Conservation (phyloP, 2,329 filamentous ascomycete species). For the Aspergillus eucalypticola region DNA sequence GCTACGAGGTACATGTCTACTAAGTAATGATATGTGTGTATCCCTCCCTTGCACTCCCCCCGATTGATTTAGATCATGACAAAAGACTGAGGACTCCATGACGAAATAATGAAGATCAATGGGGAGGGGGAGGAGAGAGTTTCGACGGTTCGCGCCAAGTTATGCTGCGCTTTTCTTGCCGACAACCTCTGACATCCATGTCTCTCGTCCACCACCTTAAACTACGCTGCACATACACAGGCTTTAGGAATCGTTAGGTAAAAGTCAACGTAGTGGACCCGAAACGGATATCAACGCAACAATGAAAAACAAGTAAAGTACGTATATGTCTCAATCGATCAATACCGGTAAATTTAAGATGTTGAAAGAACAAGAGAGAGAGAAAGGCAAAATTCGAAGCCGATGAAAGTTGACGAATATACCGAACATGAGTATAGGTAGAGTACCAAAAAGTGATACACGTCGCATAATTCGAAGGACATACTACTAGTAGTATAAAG, state of each 20-base stretch:
- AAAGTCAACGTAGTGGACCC: neutral
- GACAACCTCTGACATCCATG: slow-evolving; percentile 2
- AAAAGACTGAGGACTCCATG: slow-evolving; percentile 2
- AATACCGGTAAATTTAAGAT: neutral
- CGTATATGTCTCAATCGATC: slow-evolving; percentile 9
- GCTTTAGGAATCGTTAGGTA: slow-evolving; percentile 8
- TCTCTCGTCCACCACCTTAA: slow-evolving; percentile 10
- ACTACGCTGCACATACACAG: neutral
- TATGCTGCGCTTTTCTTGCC: neutral
- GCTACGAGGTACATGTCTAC: neutral
- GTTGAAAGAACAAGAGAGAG: neutral
- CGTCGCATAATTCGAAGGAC: neutral
- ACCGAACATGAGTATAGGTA: neutral
- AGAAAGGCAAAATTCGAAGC: neutral
- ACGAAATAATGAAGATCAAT: slow-evolving; percentile 1
- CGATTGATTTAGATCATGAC: neutral
- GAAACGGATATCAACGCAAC: neutral
- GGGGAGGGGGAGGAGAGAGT: neutral
- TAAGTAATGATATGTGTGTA: neutral
- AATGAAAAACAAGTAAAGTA: neutral
- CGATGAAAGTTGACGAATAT: neutral
- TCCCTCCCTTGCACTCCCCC: too few species aligned
- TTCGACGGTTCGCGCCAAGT: neutral
- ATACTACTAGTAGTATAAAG: neutral
- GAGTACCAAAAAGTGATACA: neutral